Base-by-base conservation (phyloP, 305 asterid species). In the Petunia hybrid region DNA sequence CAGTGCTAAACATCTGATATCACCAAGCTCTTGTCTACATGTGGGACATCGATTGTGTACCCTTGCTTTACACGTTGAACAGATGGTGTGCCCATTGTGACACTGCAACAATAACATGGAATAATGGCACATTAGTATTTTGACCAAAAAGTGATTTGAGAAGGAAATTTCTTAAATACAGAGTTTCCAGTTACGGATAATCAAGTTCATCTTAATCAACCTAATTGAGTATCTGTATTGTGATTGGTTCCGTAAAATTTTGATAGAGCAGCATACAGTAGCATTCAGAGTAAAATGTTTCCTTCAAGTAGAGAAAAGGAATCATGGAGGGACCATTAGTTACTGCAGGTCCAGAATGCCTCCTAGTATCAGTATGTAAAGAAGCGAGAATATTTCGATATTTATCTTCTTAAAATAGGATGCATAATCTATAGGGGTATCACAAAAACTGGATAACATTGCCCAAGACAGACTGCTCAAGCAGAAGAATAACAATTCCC, bases 11-110 rank as follows among this genome's bases (percentile, higher is more conserved):
- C 97, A 92, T 83, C 98, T 86, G 69, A 92, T 91, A 80, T 91
- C 91, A 64, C 95, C 95, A n/a, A 94, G 89, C 78, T 90, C 94
- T 4, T 78, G 65, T 7, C 75, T 88, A 81, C 98, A 93, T 45
- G 85, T 91, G 6, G 98, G 97, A 84, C 97, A 94, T 74, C 91
- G 84, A 74, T 89, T 88, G 39, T 86, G 89, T 12, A 75, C 87
- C 84, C 92, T 41, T 2, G 16, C 82, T 48, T 51, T 86, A 94
- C 97, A 92, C 80, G 82, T 86, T 36, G 86, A 79, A 81, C 98
- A 94, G 60, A 94, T 71, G 0, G 93, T 91, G 82, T 94, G 97
- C 79, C 98, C 97, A 85, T 94, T 94, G 76, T 92, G 95, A 87
- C 98, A 94, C 98, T 94, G 90, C 87, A 87, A 8, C 48, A 39